Evolutionary conservation across 352 stramenopile species (phyloP).

Genomic region (Pythium coloratum): DNA sequence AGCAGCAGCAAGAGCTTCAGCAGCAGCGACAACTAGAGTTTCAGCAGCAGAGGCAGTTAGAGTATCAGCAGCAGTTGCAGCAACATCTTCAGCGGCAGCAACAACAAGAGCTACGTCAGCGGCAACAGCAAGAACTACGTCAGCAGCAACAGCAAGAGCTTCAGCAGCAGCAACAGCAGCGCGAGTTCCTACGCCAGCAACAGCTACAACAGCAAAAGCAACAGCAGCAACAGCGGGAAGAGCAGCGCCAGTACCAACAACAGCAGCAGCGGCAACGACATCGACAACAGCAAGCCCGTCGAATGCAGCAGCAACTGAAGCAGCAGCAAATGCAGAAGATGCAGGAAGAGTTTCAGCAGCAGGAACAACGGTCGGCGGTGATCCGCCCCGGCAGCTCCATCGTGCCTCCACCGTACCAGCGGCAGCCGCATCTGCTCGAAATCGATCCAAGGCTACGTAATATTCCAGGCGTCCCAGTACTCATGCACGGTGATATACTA

Average conservation of each 20-base stretch:
- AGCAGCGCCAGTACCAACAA: constrained; percentile 1
- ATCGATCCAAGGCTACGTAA: constrained; percentile 13
- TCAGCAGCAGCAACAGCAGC: constrained; percentile 13
- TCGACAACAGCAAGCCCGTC: constrained; percentile 24
- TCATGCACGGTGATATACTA: not conserved
- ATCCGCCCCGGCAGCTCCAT: constrained; percentile 19
- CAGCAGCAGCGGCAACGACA: constrained; percentile 18
- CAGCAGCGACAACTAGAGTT: too few species aligned
- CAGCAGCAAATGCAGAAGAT: constrained; percentile 1
- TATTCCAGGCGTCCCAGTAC: not conserved
- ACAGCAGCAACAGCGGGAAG: constrained; percentile 18
- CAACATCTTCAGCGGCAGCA: not conserved
- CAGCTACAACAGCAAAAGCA: constrained; percentile 9
- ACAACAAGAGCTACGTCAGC: not conserved
- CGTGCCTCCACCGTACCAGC: constrained; percentile 16
- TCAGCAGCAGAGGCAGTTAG: not conserved
- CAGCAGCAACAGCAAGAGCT: not conserved
- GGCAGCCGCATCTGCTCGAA: not conserved
- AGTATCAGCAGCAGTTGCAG: not conserved
- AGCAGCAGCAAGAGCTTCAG: too few species aligned
- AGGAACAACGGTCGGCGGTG: constrained; percentile 15
- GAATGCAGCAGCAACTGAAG: constrained; percentile 11
- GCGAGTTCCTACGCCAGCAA: constrained; percentile 6
- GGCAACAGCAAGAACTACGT: too few species aligned
- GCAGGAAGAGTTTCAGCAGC: constrained; percentile 6